Percentiles rank a stretch among this genome's conserved stretches.
Conservation (phyloP, 805 yeast species). For the Kregervanrija pseudodelftensis region DNA sequence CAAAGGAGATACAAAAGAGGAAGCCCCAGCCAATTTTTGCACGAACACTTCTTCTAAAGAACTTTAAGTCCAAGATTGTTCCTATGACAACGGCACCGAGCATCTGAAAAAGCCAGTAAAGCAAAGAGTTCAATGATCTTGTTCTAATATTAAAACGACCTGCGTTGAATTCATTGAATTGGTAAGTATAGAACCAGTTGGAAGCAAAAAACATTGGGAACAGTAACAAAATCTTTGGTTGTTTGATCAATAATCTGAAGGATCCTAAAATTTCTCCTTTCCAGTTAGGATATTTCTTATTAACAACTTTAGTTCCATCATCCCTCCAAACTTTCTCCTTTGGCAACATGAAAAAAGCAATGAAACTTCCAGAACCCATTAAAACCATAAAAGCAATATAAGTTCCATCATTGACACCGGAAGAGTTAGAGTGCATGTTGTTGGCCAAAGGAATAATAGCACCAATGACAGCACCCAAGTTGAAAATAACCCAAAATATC, state of each 20-base stretch:
- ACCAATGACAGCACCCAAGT: constrained; percentile 57
- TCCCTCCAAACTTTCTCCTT: constrained; percentile 39
- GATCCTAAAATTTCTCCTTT: constrained; percentile 30
- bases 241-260: constrained; percentile 17
- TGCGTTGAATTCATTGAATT: constrained; percentile 51
- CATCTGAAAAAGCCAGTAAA: constrained; percentile 58
- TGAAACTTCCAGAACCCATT: constrained; percentile 38
- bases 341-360: constrained; percentile 43
- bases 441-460: constrained; percentile 50
- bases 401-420: constrained; percentile 38
- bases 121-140: constrained; percentile 51
- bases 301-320: constrained; percentile 43
- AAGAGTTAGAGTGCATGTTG: constrained; percentile 33
- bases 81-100: constrained; percentile 48
- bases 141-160: constrained; percentile 52
- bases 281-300: constrained; percentile 39
- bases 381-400: constrained; percentile 47
- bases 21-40: constrained; percentile 39
- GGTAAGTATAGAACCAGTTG: constrained; percentile 63
- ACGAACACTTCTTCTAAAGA: constrained; percentile 36
- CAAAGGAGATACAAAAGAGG: constrained; percentile 32
- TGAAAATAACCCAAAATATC: constrained; percentile 55
- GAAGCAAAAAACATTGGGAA: constrained; percentile 60
- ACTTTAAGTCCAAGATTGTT: constrained; percentile 36
- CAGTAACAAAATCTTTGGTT: constrained; percentile 34